A percentile compares a stretch with the other conserved stretches of the same genome.
Conservation (phyloP, 2,329 filamentous ascomycete species). For the Calonectria naviculata region DNA sequence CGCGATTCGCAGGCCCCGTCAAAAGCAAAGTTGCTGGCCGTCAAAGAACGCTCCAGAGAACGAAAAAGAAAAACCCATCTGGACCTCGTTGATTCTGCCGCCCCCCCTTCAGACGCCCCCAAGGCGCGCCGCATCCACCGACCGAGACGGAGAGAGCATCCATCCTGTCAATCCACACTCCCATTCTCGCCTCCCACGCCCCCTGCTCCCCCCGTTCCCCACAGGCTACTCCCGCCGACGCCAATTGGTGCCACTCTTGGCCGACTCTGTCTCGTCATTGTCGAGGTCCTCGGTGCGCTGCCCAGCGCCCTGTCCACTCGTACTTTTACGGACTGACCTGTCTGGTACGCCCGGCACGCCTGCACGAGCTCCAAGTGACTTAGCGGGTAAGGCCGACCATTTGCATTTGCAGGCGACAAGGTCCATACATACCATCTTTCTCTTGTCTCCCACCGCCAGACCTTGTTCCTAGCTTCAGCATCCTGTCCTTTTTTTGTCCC, state of each 20-base stretch:
- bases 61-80: conserved; percentile 10
- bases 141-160: conserved; percentile 5
- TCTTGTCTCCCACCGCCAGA: conserved; percentile 25
- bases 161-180: conserved; percentile 5
- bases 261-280: conserved; percentile 42
- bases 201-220: conserved; percentile 36
- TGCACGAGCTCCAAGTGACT: conserved; percentile 18
- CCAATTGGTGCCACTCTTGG: conserved; percentile 40
- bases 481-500: conserved; percentile 15
- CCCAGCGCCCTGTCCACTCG: conserved; percentile 33
- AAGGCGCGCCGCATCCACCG: conserved; percentile 1
- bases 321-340: conserved; percentile 10
- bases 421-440: conserved; percentile 19
- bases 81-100: conserved; percentile 6
- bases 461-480: conserved; percentile 22
- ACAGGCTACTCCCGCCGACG: conserved; percentile 32
- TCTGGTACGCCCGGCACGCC: conserved; percentile 16
- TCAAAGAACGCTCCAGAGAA: conserved; percentile 7
- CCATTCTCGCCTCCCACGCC: conserved; percentile 25
- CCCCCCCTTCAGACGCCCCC: not conserved
- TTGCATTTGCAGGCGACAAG: conserved; percentile 20
- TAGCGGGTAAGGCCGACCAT: conserved; percentile 16
- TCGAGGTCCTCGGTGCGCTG: conserved; percentile 35
- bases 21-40: conserved; percentile 8
- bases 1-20: not conserved